These are phyloP conservation scores for Sanguinoderma infundibulare DNA, from an alignment of 1,284 basidiomycete genomes.

Conservation along the genomic window DNA sequence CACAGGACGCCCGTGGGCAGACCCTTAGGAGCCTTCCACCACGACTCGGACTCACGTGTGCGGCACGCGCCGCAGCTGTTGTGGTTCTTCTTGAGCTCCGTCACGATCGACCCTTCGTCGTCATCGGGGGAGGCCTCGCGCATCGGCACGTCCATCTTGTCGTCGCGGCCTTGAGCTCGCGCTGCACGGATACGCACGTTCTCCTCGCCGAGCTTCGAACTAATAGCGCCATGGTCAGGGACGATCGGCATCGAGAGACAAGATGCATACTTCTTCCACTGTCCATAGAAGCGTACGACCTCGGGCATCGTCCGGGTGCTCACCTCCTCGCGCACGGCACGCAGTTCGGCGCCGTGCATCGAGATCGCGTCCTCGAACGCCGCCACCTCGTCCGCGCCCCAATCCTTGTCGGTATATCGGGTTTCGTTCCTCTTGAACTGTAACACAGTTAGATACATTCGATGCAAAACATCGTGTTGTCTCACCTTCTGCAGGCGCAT, in stretches of 20 bases:
- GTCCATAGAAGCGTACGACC: conserved; percentile 83
- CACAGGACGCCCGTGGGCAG: conserved; percentile 76
- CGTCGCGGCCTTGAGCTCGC: conserved; percentile 48
- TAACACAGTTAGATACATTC: neutral
- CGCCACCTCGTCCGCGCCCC: conserved; percentile 71
- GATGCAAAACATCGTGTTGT: neutral
- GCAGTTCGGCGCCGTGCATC: conserved; percentile 77
- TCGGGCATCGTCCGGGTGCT: conserved; percentile 72
- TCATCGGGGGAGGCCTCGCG: conserved; percentile 54
- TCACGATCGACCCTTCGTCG: conserved; percentile 71
- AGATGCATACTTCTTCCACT: conserved; percentile 76
- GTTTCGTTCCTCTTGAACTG: conserved; percentile 74
- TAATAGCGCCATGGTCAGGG: conserved; percentile 30
- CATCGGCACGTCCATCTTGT: conserved; percentile 21
- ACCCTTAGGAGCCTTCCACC: conserved; percentile 89
- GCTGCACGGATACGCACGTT: conserved; percentile 55
- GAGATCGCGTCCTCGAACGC: conserved; percentile 79
- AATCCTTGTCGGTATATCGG: conserved; percentile 69
- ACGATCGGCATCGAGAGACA: neutral
- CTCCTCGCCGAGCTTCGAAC: conserved; percentile 68
- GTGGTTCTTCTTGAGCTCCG: conserved; percentile 57
- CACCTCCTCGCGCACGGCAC: conserved; percentile 77
- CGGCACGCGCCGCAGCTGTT: conserved; percentile 77
- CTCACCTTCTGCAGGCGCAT: conserved; percentile 64
- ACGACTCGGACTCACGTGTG: conserved; percentile 72